These are phyloP conservation scores for Holtermanniella nyarrowii DNA, from an alignment of 768 basidiomycete species.

Conservation along the genomic window DNA sequence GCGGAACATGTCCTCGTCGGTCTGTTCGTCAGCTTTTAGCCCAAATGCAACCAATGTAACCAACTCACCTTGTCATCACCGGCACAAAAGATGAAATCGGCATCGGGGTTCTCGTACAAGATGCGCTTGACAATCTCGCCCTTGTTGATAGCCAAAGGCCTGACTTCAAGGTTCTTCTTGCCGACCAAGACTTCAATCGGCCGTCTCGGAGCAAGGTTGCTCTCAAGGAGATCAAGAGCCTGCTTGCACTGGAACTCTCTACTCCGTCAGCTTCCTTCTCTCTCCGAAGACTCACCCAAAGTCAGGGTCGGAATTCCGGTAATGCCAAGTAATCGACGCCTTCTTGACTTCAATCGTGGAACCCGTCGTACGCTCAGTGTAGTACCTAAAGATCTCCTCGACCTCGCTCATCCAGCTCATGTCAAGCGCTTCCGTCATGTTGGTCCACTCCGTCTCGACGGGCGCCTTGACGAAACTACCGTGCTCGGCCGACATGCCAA, in stretches of 20 bases:
- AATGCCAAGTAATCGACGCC: conserved; percentile 97
- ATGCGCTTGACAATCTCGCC: conserved; percentile 96
- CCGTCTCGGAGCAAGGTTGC: conserved; percentile 79
- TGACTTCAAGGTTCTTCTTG: conserved; percentile 97
- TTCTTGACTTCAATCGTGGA: conserved; percentile 94
- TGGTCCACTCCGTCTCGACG: conserved; percentile 60
- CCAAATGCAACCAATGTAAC: neutral
- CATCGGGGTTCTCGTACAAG: conserved; percentile 81
- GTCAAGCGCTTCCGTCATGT: conserved; percentile 83
- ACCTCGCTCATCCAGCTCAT: conserved; percentile 98
- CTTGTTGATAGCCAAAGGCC: conserved; percentile 93
- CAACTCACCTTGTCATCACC: conserved; percentile 82
- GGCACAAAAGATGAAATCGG: conserved; percentile 93
- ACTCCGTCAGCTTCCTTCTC: neutral
- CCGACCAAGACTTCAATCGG: conserved; percentile 96
- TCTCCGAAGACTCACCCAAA: conserved; percentile 78
- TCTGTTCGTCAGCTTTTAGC: conserved; percentile 44
- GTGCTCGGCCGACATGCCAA: conserved; percentile 94
- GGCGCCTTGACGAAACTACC: conserved; percentile 81
- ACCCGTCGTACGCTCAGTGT: conserved; percentile 94
- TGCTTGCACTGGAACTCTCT: conserved; percentile 91
- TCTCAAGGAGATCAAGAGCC: conserved; percentile 90
- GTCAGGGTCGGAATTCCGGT: conserved; percentile 81
- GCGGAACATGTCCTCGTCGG: conserved; percentile 99
- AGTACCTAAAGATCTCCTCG: conserved; percentile 88